Percentiles rank a stretch among this genome's conserved stretches.
phyloP scores from a whole-genome alignment of 73 alveolate genomes.

The Symbiodinium natans region DNA sequence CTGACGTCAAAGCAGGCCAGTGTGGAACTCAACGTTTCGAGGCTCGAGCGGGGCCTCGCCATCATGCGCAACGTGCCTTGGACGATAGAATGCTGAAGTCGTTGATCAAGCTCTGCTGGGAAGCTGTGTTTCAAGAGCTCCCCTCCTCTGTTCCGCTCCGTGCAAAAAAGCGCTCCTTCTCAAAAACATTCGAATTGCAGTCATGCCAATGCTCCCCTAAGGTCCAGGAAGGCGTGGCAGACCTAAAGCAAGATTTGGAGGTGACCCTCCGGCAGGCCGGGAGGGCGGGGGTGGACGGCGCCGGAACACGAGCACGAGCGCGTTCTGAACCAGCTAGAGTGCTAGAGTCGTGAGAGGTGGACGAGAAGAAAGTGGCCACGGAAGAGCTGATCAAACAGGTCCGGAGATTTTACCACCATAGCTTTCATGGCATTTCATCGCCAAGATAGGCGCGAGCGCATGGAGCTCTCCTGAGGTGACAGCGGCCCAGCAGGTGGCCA shows the following conservation, averaged over 20 bases:
- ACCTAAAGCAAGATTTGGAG: constrained; percentile 98
- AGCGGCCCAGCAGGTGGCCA: constrained; percentile 99
- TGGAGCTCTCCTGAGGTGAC: constrained; percentile 96
- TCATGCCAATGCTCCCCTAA: neutral
- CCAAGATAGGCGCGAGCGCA: too few species aligned
- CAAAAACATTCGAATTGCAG: too few species aligned
- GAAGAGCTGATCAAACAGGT: constrained; percentile 81
- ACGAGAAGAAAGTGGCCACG: constrained; percentile 96
- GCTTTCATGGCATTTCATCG: too few species aligned
- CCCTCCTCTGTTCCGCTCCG: too few species aligned
- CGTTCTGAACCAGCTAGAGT: too few species aligned
- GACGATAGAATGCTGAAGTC: neutral
- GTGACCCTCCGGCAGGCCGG: constrained; percentile 96
- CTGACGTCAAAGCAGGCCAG: constrained; percentile 98
- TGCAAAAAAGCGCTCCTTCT: too few species aligned
- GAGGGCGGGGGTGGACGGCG: neutral
- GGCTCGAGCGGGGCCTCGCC: constrained; percentile 99
- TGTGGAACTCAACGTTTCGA: constrained; percentile 97
- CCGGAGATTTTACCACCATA: too few species aligned
- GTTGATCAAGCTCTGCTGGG: too few species aligned
- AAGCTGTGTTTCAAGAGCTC: neutral
- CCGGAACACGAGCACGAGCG: too few species aligned
- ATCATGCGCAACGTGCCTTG: constrained; percentile 97
- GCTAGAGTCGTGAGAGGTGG: constrained; percentile 97
- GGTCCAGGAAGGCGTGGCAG: constrained; percentile 98